Evolutionary conservation across 805 yeast species (phyloP).

Genomic region (Hanseniaspora lachancei): DNA sequence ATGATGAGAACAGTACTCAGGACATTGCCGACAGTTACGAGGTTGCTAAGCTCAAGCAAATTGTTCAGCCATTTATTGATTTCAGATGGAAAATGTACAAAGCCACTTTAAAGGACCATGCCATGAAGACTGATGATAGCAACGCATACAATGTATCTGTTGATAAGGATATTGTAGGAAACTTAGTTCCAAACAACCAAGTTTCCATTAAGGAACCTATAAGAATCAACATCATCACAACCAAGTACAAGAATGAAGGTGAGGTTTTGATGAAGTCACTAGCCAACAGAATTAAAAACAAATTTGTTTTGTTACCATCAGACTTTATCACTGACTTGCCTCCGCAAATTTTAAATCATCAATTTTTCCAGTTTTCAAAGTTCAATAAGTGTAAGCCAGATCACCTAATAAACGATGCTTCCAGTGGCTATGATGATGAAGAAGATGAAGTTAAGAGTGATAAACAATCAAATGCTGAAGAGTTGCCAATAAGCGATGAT

Average conservation of each 20-base stretch:
- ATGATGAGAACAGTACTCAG: not conserved
- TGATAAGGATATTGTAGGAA: constrained; percentile 10
- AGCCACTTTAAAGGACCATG: constrained; percentile 8
- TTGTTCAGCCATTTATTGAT: constrained; percentile 36
- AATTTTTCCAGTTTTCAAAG: constrained; percentile 58
- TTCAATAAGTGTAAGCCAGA: constrained; percentile 40
- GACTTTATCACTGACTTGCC: constrained; percentile 88
- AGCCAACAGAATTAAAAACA: constrained; percentile 31
- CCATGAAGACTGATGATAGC: constrained; percentile 17
- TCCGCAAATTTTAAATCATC: constrained; percentile 76
- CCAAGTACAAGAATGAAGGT: constrained; percentile 49
- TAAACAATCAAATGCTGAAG: not conserved
- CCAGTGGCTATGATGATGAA: not conserved
- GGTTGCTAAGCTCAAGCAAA: constrained; percentile 29
- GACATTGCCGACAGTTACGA: constrained; percentile 26
- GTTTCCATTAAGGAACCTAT: constrained; percentile 22
- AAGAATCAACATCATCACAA: constrained; percentile 31
- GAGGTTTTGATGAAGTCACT: constrained; percentile 39
- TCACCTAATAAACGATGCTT: not conserved
- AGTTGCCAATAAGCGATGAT: not conserved
- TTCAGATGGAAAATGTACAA: constrained; percentile 26
- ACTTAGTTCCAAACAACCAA: constrained; percentile 14
- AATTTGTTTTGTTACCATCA: constrained; percentile 80
- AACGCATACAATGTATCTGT: constrained; percentile 8
- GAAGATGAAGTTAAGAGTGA: constrained; percentile 2